A percentile compares a stretch with the other conserved stretches of the same genome.
These are phyloP conservation scores for Xylaria sp. DNA, from an alignment of 2,329 filamentous ascomycete species.

Conservation along the genomic window DNA sequence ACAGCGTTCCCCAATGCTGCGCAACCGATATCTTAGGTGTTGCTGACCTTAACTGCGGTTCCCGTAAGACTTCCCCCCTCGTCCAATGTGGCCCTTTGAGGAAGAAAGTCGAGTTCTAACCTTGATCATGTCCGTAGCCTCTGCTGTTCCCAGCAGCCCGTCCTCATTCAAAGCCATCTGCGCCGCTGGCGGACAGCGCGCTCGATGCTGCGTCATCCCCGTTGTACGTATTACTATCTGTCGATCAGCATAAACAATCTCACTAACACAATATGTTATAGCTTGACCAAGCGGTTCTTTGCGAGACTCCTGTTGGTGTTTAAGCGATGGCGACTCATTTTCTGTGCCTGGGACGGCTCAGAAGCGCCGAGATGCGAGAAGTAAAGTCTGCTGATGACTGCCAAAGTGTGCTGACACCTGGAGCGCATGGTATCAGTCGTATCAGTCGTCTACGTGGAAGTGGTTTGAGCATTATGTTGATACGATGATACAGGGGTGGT, in stretches of 20 bases:
- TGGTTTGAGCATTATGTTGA: background rate
- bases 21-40: slow-evolving; percentile 29
- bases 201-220: slow-evolving; percentile 25
- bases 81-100: background rate
- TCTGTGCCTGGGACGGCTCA: background rate
- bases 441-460: background rate
- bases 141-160: slow-evolving; percentile 16
- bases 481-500: background rate
- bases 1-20: slow-evolving; percentile 28
- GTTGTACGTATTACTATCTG: slow-evolving; percentile 15
- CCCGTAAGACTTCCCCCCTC: slow-evolving; percentile 3
- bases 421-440: background rate
- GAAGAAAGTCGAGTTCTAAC: background rate
- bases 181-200: slow-evolving; percentile 25
- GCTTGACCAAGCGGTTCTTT: slow-evolving; percentile 26
- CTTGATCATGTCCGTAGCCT: background rate
- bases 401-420: background rate
- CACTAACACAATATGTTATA: slow-evolving; percentile 15
- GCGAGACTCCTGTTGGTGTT: slow-evolving; percentile 22
- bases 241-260: background rate
- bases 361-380: background rate
- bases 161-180: slow-evolving; percentile 22
- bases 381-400: background rate
- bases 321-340: background rate
- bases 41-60: slow-evolving; percentile 24